phyloP scores from a whole-genome alignment of 129 eudicot species.

The Flaveria ramosissima region DNA sequence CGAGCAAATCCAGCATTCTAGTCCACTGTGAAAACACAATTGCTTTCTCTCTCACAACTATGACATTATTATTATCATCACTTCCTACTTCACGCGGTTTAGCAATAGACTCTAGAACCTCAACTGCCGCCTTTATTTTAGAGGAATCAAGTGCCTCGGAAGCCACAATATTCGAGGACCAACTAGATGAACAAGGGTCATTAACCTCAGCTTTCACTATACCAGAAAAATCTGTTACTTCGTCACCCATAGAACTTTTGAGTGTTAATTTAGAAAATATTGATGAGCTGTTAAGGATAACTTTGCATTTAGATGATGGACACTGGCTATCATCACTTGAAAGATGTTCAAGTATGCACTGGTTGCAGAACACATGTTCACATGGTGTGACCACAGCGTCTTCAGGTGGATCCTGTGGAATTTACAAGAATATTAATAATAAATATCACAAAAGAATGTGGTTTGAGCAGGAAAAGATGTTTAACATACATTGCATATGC shows the following conservation, averaged over 20 bases:
- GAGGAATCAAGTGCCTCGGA: conserved; percentile 73
- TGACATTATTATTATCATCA: conserved; percentile 23
- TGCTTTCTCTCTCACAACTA: conserved; percentile 76
- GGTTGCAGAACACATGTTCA: conserved; percentile 94
- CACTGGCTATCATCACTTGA: conserved; percentile 84
- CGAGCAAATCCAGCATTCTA: conserved; percentile 95
- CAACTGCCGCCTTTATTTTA: conserved; percentile 81
- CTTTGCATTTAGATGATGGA: conserved; percentile 77
- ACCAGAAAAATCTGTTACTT: conserved; percentile 28
- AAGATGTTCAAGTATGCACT: conserved; percentile 83
- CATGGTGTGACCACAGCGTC: conserved; percentile 94
- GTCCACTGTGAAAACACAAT: conserved; percentile 99
- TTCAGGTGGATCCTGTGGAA: conserved; percentile 89
- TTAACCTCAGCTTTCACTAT: conserved; percentile 33
- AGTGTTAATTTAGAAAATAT: conserved; percentile 68
- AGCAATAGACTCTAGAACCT: conserved; percentile 58
- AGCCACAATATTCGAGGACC: conserved; percentile 66
- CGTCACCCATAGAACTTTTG: conserved; percentile 47
- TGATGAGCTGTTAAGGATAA: conserved; percentile 43
- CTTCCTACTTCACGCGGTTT: conserved; percentile 33
- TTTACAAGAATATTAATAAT: neutral
- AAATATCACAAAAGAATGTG: neutral
- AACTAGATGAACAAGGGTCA: conserved; percentile 37
- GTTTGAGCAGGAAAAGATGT: conserved; percentile 14
- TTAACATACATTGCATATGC: conserved; percentile 76